Evolutionary conservation across 371 early-diverging fungal genomes (phyloP).

Genomic region (Lichtheimia ornata): DNA sequence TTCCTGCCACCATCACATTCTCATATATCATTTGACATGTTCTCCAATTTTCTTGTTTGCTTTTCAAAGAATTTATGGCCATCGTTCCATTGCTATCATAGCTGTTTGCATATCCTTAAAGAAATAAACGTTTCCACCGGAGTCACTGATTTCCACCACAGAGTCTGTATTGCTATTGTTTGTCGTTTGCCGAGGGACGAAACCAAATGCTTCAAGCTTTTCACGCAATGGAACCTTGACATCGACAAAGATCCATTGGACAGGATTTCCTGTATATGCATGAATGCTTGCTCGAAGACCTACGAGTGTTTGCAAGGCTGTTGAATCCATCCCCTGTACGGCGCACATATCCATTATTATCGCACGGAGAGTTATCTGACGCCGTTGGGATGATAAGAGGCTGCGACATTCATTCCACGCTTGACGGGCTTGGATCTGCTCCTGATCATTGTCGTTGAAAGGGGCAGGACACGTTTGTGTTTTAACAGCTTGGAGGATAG

Average conservation of each 20-base stretch:
- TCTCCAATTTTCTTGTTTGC: background rate
- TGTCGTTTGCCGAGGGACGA: background rate
- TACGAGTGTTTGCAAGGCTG: slow-evolving; percentile 71
- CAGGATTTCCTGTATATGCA: slow-evolving; percentile 21
- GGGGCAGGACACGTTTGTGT: background rate
- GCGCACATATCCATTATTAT: slow-evolving; percentile 74
- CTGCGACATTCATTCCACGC: slow-evolving; percentile 10
- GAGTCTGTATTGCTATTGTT: background rate
- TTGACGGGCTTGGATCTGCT: background rate
- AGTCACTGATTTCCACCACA: no score
- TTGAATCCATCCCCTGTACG: slow-evolving; percentile 71
- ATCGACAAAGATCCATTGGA: slow-evolving; percentile 26
- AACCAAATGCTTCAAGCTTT: slow-evolving; percentile 12
- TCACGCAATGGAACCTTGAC: slow-evolving; percentile 7
- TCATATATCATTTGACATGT: background rate
- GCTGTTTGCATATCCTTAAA: background rate
- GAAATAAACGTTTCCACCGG: background rate
- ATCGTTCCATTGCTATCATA: background rate
- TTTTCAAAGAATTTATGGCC: background rate
- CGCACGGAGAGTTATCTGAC: slow-evolving; percentile 47
- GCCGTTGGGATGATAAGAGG: slow-evolving; percentile 29
- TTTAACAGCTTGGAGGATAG: slow-evolving; percentile 10
- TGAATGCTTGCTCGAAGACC: slow-evolving; percentile 40
- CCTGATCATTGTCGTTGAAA: background rate
- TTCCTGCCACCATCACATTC: background rate